Percentiles rank a stretch among this genome's conserved stretches.
Evolutionary conservation across 1,284 basidiomycete genomes (phyloP).

Genomic region (Tylopilus sp.): DNA sequence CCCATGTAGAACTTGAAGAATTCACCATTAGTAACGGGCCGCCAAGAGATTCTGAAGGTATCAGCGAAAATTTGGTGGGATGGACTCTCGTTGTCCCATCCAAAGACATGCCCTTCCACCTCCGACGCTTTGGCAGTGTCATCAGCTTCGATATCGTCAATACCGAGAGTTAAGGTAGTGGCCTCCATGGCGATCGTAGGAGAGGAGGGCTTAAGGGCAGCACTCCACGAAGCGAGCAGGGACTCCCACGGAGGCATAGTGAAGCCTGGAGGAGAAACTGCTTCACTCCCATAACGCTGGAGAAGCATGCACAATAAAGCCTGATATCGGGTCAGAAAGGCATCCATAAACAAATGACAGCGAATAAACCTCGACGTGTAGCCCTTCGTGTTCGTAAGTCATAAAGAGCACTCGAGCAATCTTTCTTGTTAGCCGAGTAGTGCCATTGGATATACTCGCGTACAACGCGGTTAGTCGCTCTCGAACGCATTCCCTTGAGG

Average conservation of each 20-base stretch:
- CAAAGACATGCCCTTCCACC: constrained; percentile 68
- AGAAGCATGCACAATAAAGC: constrained; percentile 94
- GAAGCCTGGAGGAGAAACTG: constrained; percentile 77
- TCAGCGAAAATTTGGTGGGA: constrained; percentile 53
- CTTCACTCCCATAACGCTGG: constrained; percentile 73
- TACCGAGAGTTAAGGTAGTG: constrained; percentile 67
- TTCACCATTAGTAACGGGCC: constrained; percentile 84
- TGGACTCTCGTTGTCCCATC: constrained; percentile 96
- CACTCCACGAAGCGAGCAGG: constrained; percentile 65
- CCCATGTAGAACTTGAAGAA: constrained; percentile 58
- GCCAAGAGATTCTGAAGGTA: constrained; percentile 72
- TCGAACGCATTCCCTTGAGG: constrained; percentile 76
- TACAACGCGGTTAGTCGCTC: constrained; percentile 72
- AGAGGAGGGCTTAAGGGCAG: constrained; percentile 40
- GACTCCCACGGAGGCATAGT: constrained; percentile 71
- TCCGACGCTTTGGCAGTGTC: constrained; percentile 47
- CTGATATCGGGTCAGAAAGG: constrained; percentile 34
- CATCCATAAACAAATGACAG: not conserved
- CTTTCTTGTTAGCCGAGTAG: constrained; percentile 56
- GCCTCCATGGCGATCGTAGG: constrained; percentile 58
- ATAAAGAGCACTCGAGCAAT: constrained; percentile 82
- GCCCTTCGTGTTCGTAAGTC: constrained; percentile 85
- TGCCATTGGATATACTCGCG: constrained; percentile 61
- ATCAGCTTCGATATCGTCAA: constrained; percentile 77
- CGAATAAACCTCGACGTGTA: constrained; percentile 67